Evolutionary conservation across 345 rosid genomes (phyloP).

Genomic region (Orychophragmus violaceus): DNA sequence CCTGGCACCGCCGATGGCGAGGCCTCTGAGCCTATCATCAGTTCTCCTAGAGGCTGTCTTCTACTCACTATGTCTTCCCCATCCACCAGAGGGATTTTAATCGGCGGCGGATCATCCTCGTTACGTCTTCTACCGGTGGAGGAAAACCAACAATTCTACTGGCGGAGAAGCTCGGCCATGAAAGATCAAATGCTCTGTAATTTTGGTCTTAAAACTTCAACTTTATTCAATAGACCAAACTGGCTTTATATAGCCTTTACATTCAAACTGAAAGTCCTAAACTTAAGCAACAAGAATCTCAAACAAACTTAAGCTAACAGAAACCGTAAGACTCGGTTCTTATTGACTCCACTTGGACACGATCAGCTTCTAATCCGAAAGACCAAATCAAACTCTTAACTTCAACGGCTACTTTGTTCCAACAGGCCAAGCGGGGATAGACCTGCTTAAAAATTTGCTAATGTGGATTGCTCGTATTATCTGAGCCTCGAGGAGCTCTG

Average conservation of each 20-base stretch:
- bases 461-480: slow-evolving; percentile 52
- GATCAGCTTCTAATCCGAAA: no score
- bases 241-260: no score
- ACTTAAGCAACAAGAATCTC: no score
- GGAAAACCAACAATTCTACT: slow-evolving; percentile 49
- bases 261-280: no score
- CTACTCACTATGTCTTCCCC: slow-evolving; percentile 30
- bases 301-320: no score
- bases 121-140: slow-evolving; percentile 30
- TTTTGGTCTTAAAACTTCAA: no score
- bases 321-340: no score
- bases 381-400: no score
- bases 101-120: slow-evolving; percentile 20
- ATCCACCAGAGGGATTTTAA: background rate
- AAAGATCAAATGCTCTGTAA: no score
- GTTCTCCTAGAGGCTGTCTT: slow-evolving; percentile 33
- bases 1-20: slow-evolving; percentile 11
- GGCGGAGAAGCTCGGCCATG: slow-evolving; percentile 48
- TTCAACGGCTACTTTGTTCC: no score
- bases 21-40: slow-evolving; percentile 31
- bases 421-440: slow-evolving; percentile 40
- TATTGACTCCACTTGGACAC: no score
- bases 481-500: slow-evolving; percentile 47
- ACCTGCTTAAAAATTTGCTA: slow-evolving; percentile 36
- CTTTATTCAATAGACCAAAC: no score